Conservation (phyloP, 495 filamentous ascomycete genomes). For the Penicillium psychrofluorescens region DNA sequence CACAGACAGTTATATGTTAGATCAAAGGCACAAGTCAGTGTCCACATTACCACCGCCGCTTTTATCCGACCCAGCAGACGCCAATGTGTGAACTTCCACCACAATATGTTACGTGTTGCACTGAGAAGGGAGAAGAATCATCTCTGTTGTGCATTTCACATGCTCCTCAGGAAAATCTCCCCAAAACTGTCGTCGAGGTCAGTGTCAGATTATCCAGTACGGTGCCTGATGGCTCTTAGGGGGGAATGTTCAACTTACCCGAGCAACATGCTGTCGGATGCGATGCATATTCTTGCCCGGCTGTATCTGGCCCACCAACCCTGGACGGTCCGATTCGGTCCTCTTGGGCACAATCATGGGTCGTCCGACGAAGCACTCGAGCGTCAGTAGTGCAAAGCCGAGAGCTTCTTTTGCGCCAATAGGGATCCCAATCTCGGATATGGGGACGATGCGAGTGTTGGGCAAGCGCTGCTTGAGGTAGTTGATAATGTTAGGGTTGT, state of each 20-base stretch:
- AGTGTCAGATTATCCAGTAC: background rate
- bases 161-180: conserved; percentile 5
- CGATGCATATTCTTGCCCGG: conserved; percentile 5
- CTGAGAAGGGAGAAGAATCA: conserved; percentile 6
- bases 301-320: conserved; percentile 5
- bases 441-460: conserved; percentile 11
- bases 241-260: background rate
- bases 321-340: conserved; percentile 4
- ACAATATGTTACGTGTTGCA: conserved; percentile 1
- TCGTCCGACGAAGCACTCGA: conserved; percentile 17
- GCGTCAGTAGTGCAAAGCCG: conserved; percentile 14
- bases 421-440: conserved; percentile 17
- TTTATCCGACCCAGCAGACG: too few relatives aligned
- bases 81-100: background rate
- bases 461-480: conserved; percentile 16
- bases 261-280: conserved; percentile 4
- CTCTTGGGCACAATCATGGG: conserved; percentile 12
- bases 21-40: too few relatives aligned
- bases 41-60: too few relatives aligned
- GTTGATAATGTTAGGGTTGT: conserved; percentile 22
- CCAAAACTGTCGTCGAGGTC: conserved; percentile 2
- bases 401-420: conserved; percentile 13
- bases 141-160: conserved; percentile 6
- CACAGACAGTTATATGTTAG: too few relatives aligned
- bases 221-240: too few relatives aligned